Percentiles rank a stretch among this genome's conserved stretches.
Conservation (phyloP, 2,329 filamentous ascomycete species). For the Fusarium bulbicola region DNA sequence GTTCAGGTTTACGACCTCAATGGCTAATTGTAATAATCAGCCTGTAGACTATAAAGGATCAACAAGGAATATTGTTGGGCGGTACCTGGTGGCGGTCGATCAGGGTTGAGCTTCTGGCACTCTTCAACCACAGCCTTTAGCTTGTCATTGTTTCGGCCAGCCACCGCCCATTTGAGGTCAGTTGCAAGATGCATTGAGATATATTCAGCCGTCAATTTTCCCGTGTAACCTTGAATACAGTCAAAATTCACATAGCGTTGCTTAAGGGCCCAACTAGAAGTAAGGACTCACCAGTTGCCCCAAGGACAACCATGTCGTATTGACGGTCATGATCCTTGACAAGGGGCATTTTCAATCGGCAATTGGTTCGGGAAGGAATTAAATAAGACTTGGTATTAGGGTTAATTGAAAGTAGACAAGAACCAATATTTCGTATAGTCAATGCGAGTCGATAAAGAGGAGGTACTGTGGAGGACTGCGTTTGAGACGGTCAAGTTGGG, state of each 20-base stretch:
- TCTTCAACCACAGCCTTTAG: conserved; percentile 74
- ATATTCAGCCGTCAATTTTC: conserved; percentile 78
- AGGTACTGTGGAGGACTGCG: neutral
- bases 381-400: neutral
- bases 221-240: conserved; percentile 76
- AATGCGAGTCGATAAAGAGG: neutral
- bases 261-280: neutral
- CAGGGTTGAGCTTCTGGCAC: conserved; percentile 71
- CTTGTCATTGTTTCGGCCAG: conserved; percentile 82
- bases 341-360: conserved; percentile 49
- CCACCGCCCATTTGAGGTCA: conserved; percentile 86
- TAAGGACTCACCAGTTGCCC: conserved; percentile 60
- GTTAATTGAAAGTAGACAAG: neutral
- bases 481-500: conserved; percentile 4
- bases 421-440: neutral
- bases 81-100: conserved; percentile 76
- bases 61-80: conserved; percentile 16
- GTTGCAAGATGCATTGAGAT: conserved; percentile 76
- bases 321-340: conserved; percentile 60
- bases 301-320: conserved; percentile 67
- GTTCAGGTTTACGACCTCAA: conserved; percentile 62
- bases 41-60: neutral
- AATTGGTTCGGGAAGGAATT: neutral
- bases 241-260: conserved; percentile 7
- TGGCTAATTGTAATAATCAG: conserved; percentile 46